These are phyloP conservation scores for Stentor coeruleus DNA, from an alignment of 73 alveolate species.

Conservation along the genomic window DNA sequence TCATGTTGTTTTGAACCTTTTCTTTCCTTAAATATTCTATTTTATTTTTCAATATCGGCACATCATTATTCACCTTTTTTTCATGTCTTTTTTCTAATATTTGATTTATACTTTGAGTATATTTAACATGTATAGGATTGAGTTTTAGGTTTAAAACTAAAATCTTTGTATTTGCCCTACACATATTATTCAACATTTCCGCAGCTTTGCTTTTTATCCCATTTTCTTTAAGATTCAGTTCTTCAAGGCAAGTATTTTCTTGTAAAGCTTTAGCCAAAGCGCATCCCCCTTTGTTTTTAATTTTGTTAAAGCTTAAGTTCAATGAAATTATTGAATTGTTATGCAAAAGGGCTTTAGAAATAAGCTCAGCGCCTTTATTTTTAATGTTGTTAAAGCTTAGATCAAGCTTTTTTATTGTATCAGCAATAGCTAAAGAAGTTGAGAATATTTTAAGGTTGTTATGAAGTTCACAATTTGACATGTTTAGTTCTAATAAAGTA, in stretches of 20 bases:
- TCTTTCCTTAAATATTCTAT: too few relatives aligned
- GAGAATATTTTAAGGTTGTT: constrained; percentile 14
- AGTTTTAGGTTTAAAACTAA: background rate
- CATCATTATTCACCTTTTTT: too few relatives aligned
- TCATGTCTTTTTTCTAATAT: too few relatives aligned
- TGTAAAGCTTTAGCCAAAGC: constrained; percentile 13
- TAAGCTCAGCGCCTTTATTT: constrained; percentile 33
- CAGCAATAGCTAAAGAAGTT: constrained; percentile 25
- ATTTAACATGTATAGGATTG: too few relatives aligned
- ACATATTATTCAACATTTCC: background rate
- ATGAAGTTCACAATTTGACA: constrained; percentile 19
- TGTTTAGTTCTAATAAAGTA: background rate
- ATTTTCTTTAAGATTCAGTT: background rate
- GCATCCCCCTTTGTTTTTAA: constrained; percentile 12
- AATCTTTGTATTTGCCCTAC: background rate
- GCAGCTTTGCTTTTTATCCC: background rate
- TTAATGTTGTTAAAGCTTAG: constrained; percentile 31
- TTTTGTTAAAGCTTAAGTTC: constrained; percentile 13
- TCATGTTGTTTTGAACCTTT: too few relatives aligned
- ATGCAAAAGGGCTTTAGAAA: constrained; percentile 26
- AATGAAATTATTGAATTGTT: background rate
- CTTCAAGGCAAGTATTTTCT: constrained; percentile 9
- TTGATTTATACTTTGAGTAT: too few relatives aligned
- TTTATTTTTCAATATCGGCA: too few relatives aligned
- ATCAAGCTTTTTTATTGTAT: constrained; percentile 22